Evolutionary conservation across 2,329 filamentous ascomycete genomes (phyloP), one percentile per base, ranked within the genome.

Genomic region (Phialophora tarda): DNA sequence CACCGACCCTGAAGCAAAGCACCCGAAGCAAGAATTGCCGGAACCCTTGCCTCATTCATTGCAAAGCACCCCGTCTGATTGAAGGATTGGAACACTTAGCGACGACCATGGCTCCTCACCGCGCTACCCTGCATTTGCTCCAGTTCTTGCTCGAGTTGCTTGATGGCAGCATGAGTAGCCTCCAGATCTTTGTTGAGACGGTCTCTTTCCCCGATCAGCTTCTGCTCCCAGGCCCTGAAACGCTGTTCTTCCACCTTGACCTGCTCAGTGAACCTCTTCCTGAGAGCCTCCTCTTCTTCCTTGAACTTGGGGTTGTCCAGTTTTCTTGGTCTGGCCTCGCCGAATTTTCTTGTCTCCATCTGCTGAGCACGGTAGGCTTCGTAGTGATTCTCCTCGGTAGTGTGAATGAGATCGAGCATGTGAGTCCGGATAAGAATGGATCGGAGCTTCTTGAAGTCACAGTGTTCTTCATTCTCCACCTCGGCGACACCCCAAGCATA

Each of bases 231-330:
- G 83, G 96, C 91, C 82, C 96, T 89, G 89, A 99, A 99, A 73
- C 95, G 89, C 84, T 97, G 93, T 84, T 99, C 95, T 85, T 99
- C 96, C 77, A 99, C 91, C 91, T 99, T 99, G 85, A 99, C 95
- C 82, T 99, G 95, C 85, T 99, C 95, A 74, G 95, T 99, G 84
- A 99, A 99, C 75, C 96, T 89, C 89, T 99, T 99, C 83, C 95
- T 90, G 72, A 99, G 89, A 69, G 92, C 91, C 86, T 99, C 95
- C 79, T 99, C 95, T 82, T 99, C 95, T 81, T 99, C 95, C 88
- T 99, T 99, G 88, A 98, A 99, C 86, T 99, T 99, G 83, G 95
- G 95, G 86, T 99, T 99, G 84, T 99, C 95, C 75, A 99, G 86
- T 88, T 99, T 99, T 82, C 94, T 88, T 74, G 95, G 95, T 73